Evolutionary conservation across 1,139 yeast species (phyloP).

Genomic region (Sporopachydermia cereana): DNA sequence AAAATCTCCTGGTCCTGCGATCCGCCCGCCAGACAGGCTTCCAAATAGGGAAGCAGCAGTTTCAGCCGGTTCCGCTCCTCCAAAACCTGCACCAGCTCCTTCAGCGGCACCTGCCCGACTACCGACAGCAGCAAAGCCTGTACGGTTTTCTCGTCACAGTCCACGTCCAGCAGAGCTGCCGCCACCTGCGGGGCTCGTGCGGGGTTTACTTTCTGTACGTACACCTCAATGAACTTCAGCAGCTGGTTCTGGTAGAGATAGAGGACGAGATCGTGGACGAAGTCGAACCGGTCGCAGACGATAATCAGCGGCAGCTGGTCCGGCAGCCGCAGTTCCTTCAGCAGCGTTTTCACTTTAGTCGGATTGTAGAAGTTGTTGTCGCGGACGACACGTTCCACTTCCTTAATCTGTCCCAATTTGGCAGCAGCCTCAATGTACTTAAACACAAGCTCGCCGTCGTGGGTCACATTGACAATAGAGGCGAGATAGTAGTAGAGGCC

Average conservation of each 20-base stretch:
- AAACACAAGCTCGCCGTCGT: constrained; percentile 90
- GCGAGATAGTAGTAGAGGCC: constrained; percentile 92
- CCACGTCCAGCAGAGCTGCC: constrained; percentile 93
- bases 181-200: constrained; percentile 91
- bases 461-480: constrained; percentile 85
- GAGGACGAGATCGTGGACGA: constrained; percentile 85
- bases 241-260: constrained; percentile 91
- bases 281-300: constrained; percentile 88
- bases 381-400: constrained; percentile 90
- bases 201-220: constrained; percentile 95
- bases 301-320: constrained; percentile 95
- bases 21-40: constrained; percentile 80
- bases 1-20: constrained; percentile 83
- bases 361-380: constrained; percentile 93
- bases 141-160: constrained; percentile 86
- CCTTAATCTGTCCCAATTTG: constrained; percentile 78
- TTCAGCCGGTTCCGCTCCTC: constrained; percentile 93
- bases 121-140: constrained; percentile 75
- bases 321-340: constrained; percentile 86
- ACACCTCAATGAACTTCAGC: constrained; percentile 92
- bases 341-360: constrained; percentile 92
- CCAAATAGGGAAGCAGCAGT: constrained; percentile 84
- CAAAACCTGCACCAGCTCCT: constrained; percentile 82
- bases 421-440: constrained; percentile 95
- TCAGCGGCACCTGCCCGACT: constrained; percentile 88